phyloP scores from a whole-genome alignment of 495 filamentous ascomycete species.

The Viridothelium virens region DNA sequence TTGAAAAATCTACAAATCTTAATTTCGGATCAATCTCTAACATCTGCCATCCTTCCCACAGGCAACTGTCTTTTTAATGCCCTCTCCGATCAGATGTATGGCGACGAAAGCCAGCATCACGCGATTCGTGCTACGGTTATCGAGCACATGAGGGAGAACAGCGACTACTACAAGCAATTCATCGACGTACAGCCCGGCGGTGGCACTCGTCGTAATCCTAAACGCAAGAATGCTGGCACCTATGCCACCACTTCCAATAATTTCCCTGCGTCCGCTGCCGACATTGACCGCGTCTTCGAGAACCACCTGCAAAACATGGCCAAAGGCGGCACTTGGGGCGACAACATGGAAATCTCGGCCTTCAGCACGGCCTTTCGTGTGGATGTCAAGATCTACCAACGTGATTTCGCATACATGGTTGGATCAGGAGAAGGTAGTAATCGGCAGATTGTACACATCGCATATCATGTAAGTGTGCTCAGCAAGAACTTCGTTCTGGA shows the following conservation, averaged over 20 bases:
- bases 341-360: conserved; percentile 64
- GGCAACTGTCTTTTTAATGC: conserved; percentile 75
- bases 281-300: conserved; percentile 57
- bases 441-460: conserved; percentile 51
- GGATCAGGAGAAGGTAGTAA: conserved; percentile 28
- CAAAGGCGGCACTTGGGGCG: conserved; percentile 57
- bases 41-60: conserved; percentile 25
- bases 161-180: conserved; percentile 59
- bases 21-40: conserved; percentile 18
- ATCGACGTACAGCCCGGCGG: conserved; percentile 50
- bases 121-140: conserved; percentile 56
- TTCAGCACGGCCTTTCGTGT: conserved; percentile 56
- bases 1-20: not conserved
- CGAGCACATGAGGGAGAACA: conserved; percentile 53
- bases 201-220: conserved; percentile 55
- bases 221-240: conserved; percentile 49
- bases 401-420: conserved; percentile 36
- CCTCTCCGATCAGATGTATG: conserved; percentile 66
- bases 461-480: conserved; percentile 56
- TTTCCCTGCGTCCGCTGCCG: conserved; percentile 41
- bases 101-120: conserved; percentile 49
- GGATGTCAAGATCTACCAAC: conserved; percentile 58
- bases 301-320: conserved; percentile 54
- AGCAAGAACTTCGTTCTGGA: not conserved
- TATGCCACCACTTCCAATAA: conserved; percentile 35